phyloP scores from a whole-genome alignment of 257 asterid genomes.

The Lantana camara region DNA sequence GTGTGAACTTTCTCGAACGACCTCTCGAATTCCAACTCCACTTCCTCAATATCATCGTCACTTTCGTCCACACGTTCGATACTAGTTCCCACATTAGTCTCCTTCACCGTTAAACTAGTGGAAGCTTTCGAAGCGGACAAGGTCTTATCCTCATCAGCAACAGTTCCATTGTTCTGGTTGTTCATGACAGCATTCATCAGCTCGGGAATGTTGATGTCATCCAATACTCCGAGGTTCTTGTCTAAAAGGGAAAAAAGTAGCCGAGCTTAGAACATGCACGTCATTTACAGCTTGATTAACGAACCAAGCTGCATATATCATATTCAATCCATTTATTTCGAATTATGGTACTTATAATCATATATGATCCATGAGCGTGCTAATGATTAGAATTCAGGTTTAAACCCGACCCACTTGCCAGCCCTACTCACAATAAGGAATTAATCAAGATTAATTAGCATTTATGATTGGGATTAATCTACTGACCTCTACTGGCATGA shows the following conservation, averaged over 20 bases:
- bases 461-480: background rate
- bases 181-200: constrained; percentile 26
- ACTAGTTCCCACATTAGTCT: constrained; percentile 2
- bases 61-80: constrained; percentile 14
- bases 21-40: constrained; percentile 60
- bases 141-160: constrained; percentile 1
- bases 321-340: too few relatives aligned
- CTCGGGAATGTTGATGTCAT: constrained; percentile 36
- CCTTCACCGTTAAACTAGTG: background rate
- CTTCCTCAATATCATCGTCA: constrained; percentile 47
- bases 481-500: constrained; percentile 43
- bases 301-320: too few relatives aligned
- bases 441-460: too few relatives aligned
- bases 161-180: background rate
- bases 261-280: constrained; percentile 18
- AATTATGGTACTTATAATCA: too few relatives aligned
- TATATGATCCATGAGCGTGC: too few relatives aligned
- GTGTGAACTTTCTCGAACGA: constrained; percentile 53
- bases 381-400: too few relatives aligned
- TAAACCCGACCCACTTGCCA: too few relatives aligned
- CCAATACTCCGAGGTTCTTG: constrained; percentile 14
- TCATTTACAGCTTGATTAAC: too few relatives aligned
- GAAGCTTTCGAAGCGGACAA: background rate
- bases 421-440: too few relatives aligned
- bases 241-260: constrained; percentile 7